These are phyloP conservation scores for Paraconiothyrium brasiliense DNA, from an alignment of 2,329 filamentous ascomycete species.

Conservation along the genomic window DNA sequence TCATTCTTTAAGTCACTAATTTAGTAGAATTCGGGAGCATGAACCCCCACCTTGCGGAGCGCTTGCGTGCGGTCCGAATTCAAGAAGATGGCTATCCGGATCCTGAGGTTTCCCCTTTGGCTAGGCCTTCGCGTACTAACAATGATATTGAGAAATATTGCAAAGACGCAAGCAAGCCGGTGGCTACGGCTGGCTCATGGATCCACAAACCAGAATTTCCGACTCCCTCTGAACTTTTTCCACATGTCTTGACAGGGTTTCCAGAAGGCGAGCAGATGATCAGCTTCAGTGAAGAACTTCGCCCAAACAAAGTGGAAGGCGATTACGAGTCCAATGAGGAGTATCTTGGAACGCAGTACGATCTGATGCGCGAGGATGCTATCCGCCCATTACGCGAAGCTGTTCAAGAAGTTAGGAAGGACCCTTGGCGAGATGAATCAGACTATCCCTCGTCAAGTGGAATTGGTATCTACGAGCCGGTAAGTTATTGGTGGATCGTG, in stretches of 20 bases:
- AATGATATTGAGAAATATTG: slow-evolving; percentile 42
- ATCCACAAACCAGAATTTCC: slow-evolving; percentile 64
- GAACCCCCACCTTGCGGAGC: slow-evolving; percentile 28
- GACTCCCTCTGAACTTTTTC: slow-evolving; percentile 60
- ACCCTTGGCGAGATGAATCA: slow-evolving; percentile 67
- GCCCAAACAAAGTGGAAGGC: slow-evolving; percentile 49
- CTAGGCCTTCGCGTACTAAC: slow-evolving; percentile 23
- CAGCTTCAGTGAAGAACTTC: slow-evolving; percentile 30
- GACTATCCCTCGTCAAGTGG: slow-evolving; percentile 45
- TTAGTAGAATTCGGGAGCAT: slow-evolving; percentile 21
- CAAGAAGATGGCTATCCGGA: slow-evolving; percentile 11
- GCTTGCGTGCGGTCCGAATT: slow-evolving; percentile 14
- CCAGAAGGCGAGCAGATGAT: slow-evolving; percentile 27
- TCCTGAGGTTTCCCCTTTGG: slow-evolving; percentile 27
- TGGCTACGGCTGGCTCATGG: slow-evolving; percentile 34
- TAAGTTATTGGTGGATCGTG: slow-evolving; percentile 20
- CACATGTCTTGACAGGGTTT: slow-evolving; percentile 9
- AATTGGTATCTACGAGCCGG: slow-evolving; percentile 50
- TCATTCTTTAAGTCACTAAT: background rate
- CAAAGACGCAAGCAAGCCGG: slow-evolving; percentile 24
- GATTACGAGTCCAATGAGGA: slow-evolving; percentile 68
- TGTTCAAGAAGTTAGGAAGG: slow-evolving; percentile 63
- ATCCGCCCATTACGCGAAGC: slow-evolving; percentile 74
- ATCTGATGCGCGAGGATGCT: slow-evolving; percentile 78
- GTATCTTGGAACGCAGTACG: slow-evolving; percentile 79